Evolutionary conservation across 2,329 filamentous ascomycete genomes (phyloP).

Genomic region (Phyllosticta ampelicida): DNA sequence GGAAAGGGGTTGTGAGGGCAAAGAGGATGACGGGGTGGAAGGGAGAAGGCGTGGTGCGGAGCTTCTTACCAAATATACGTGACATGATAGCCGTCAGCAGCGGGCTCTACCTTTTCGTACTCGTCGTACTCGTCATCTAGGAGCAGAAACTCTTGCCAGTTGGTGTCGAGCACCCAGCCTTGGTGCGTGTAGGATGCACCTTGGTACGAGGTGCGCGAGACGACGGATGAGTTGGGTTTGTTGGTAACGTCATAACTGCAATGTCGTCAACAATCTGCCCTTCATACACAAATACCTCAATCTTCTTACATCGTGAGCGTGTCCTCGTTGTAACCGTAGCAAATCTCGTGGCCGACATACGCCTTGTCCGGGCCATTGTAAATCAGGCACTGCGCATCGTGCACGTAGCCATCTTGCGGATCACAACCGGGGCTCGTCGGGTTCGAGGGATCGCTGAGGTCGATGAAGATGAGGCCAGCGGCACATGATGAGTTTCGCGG

Average conservation of each 20-base stretch:
- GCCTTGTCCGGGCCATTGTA: slow-evolving; percentile 42
- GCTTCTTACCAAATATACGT: slow-evolving; percentile 26
- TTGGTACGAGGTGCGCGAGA: slow-evolving; percentile 46
- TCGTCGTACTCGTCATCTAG: slow-evolving; percentile 31
- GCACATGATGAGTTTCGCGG: slow-evolving; percentile 31
- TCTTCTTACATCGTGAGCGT: slow-evolving; percentile 32
- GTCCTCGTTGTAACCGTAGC: slow-evolving; percentile 47
- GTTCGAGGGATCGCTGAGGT: slow-evolving; percentile 44
- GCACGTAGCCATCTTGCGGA: slow-evolving; percentile 47
- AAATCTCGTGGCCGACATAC: slow-evolving; percentile 42
- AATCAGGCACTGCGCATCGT: slow-evolving; percentile 50
- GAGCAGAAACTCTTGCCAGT: slow-evolving; percentile 26
- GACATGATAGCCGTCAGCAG: slow-evolving; percentile 23
- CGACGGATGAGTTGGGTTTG: slow-evolving; percentile 35
- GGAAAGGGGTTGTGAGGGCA: too few species aligned
- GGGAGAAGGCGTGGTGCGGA: not conserved
- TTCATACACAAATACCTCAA: not conserved
- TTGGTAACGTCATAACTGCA: slow-evolving; percentile 39
- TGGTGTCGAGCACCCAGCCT: slow-evolving; percentile 39
- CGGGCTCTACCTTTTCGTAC: slow-evolving; percentile 26
- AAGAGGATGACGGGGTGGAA: too few species aligned
- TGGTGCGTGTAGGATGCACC: slow-evolving; percentile 50
- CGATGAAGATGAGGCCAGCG: slow-evolving; percentile 49
- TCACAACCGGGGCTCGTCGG: slow-evolving; percentile 45
- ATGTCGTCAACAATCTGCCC: not conserved